A percentile compares a stretch with the other conserved stretches of the same genome.
phyloP scores from a whole-genome alignment of 305 asterid species.

The Solanum hybrid region DNA sequence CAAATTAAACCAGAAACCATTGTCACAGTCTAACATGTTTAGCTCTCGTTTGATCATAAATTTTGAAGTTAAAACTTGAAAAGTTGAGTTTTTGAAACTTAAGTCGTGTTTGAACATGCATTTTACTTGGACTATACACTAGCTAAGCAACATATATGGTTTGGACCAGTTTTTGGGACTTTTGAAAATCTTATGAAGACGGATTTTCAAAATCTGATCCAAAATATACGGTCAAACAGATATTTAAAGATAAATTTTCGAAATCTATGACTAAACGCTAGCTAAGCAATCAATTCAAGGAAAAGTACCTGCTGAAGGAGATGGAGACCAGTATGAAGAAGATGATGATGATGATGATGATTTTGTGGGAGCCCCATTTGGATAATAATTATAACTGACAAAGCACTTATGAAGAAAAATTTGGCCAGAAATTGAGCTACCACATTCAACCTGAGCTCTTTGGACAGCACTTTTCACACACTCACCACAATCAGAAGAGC shows the following conservation, averaged over 20 bases:
- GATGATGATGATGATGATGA: constrained; percentile 41
- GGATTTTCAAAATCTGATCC: not conserved
- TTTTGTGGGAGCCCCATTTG: constrained; percentile 60
- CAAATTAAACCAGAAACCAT: not conserved
- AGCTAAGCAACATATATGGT: not conserved
- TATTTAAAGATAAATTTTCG: not conserved
- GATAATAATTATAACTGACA: constrained; percentile 54
- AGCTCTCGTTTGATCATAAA: not conserved
- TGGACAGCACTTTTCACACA: constrained; percentile 90
- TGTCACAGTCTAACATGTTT: not conserved
- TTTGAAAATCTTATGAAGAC: not conserved
- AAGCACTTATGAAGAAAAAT: constrained; percentile 79
- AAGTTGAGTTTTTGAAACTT: not conserved
- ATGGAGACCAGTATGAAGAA: constrained; percentile 42
- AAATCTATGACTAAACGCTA: not conserved
- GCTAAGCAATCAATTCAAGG: not conserved
- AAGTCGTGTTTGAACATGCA: not conserved
- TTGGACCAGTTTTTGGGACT: not conserved
- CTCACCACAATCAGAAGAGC: constrained; percentile 69
- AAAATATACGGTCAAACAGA: not conserved
- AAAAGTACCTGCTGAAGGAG: constrained; percentile 42
- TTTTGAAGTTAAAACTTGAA: not conserved
- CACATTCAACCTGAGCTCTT: constrained; percentile 95
- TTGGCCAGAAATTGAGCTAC: constrained; percentile 82
- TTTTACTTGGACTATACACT: not conserved